A percentile compares a stretch with the other conserved stretches of the same genome.
Conservation (phyloP, 495 filamentous ascomycete species). For the Neurospora sp. region DNA sequence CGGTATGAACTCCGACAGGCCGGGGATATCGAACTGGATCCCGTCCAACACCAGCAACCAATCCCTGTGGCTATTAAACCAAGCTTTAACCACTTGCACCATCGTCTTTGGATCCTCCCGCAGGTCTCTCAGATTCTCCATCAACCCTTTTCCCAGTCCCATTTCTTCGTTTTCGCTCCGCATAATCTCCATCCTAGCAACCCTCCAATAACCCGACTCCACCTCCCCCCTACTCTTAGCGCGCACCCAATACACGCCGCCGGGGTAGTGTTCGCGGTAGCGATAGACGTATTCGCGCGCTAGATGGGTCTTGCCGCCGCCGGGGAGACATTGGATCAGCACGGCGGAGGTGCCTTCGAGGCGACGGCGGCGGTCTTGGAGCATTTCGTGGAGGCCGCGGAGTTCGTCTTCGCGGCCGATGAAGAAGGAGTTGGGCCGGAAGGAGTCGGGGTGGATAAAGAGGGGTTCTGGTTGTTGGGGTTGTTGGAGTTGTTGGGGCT, state of each 20-base stretch:
- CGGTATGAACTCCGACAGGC: constrained; percentile 57
- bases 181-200: constrained; percentile 56
- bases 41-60: constrained; percentile 77
- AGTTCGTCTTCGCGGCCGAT: constrained; percentile 65
- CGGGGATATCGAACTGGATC: constrained; percentile 54
- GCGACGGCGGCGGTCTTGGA: constrained; percentile 54
- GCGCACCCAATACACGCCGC: constrained; percentile 74
- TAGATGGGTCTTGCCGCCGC: constrained; percentile 73
- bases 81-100: constrained; percentile 51
- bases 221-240: constrained; percentile 55
- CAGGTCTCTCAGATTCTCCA: constrained; percentile 23
- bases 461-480: constrained; percentile 18
- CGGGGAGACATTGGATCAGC: constrained; percentile 62
- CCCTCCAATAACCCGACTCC: constrained; percentile 63
- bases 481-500: not conserved
- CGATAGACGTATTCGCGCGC: constrained; percentile 70
- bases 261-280: constrained; percentile 54
- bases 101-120: constrained; percentile 40
- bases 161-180: not conserved
- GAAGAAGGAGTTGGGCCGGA: constrained; percentile 70
- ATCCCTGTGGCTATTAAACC: constrained; percentile 58
- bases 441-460: constrained; percentile 64
- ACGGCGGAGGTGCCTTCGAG: constrained; percentile 56
- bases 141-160: constrained; percentile 23
- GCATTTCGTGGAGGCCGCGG: constrained; percentile 53